Percentiles rank a stretch among this genome's conserved stretches.
Evolutionary conservation across 192 early-diverging fungal genomes (phyloP).

Genomic region (Umbelopsis isabellina): DNA sequence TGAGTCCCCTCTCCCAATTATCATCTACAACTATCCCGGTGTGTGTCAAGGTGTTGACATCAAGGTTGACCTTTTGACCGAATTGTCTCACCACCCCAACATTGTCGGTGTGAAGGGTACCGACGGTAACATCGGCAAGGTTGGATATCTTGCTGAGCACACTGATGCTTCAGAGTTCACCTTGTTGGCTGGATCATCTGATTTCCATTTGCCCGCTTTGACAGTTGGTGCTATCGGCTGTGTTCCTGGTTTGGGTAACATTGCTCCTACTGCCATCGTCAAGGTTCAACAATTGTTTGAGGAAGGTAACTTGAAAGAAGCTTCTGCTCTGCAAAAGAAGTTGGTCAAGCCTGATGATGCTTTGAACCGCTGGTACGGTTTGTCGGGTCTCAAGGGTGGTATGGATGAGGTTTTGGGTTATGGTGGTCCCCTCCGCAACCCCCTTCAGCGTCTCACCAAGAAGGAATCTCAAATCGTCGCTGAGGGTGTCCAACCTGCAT

Average conservation of each 20-base stretch:
- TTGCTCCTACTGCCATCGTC: slow-evolving; percentile 30
- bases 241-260: slow-evolving; percentile 38
- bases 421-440: slow-evolving; percentile 29
- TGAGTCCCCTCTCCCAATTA: slow-evolving; percentile 39
- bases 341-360: slow-evolving; percentile 39
- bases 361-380: slow-evolving; percentile 38
- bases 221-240: slow-evolving; percentile 36
- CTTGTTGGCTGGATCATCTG: slow-evolving; percentile 41
- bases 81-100: slow-evolving; percentile 35
- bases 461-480: slow-evolving; percentile 12
- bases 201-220: slow-evolving; percentile 41
- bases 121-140: slow-evolving; percentile 45
- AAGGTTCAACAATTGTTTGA: slow-evolving; percentile 27
- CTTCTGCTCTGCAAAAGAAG: slow-evolving; percentile 33
- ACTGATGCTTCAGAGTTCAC: slow-evolving; percentile 37
- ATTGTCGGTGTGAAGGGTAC: slow-evolving; percentile 44
- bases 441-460: slow-evolving; percentile 21
- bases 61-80: slow-evolving; percentile 14
- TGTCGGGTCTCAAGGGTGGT: slow-evolving; percentile 39
- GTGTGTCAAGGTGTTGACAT: slow-evolving; percentile 44
- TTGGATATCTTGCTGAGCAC: slow-evolving; percentile 34
- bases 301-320: slow-evolving; percentile 34
- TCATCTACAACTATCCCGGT: slow-evolving; percentile 47
- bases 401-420: slow-evolving; percentile 32
- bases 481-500: slow-evolving; percentile 12